Evolutionary conservation across 2,329 filamentous ascomycete species (phyloP), one percentile per base, ranked within the genome.

Genomic region (Penicillium palitans): DNA sequence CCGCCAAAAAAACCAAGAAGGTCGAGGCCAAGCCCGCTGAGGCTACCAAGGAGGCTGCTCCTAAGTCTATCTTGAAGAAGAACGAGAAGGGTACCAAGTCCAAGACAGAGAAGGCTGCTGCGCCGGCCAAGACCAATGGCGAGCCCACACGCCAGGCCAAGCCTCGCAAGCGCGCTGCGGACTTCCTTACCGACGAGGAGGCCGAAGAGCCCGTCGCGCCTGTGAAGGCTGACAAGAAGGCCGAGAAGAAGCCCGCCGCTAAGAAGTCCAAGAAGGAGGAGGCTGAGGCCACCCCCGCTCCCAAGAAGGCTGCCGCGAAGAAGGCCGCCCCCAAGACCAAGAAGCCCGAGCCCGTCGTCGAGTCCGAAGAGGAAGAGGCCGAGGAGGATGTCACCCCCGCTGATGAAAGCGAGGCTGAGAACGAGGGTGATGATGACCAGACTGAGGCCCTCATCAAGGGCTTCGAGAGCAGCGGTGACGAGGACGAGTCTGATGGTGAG

Each of bases 1-100:
- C 83, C 41, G 81, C 83, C 12, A 81, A 81, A 58, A 90, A 89
- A 70, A 85, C 86, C 27, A 89, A 88, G 70, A 79, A 79, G 64
- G 73, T 70, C 62, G 71, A 73, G 51, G 65, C 67, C 57, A 76
- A 75, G 61, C 47, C 68, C 52, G 55, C 66, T 47, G 66, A 75
- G 50, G 39, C 63, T 41, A 52, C 69, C 42, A 66, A 73, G 39
- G 65, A 70, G 12, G 37, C 55, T 31, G 44, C 66, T 27, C 66
- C 72, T 37, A 74, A 75, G 64, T 63, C 74, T 6, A 68, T 67
- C 53, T 49, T 70, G 59, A 75, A 77, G 59, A 73, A 70, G 63
- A 66, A 68, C 40, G 70, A 73, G 52, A 62, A 60, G 29, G 62
- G 52, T 25, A 49, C 58, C 24, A 66, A 65, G 56, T 21, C 66